A percentile compares a stretch with the other conserved stretches of the same genome.
These are phyloP conservation scores for Talaromyces atroroseus DNA, from an alignment of 2,329 filamentous ascomycete genomes.

Conservation along the genomic window DNA sequence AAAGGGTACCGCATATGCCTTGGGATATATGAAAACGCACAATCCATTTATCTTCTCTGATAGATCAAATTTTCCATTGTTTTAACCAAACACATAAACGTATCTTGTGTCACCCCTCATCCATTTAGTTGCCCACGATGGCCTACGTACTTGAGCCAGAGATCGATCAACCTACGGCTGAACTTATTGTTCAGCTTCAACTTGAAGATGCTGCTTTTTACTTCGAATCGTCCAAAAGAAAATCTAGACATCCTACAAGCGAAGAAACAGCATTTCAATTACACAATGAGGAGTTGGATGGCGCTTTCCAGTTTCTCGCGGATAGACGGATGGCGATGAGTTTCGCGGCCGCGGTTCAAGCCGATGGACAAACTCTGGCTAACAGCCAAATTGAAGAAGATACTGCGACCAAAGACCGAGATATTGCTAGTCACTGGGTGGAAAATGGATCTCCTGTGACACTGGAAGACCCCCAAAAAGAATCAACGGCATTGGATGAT, in stretches of 20 bases:
- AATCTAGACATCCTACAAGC: conserved; percentile 15
- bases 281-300: conserved; percentile 16
- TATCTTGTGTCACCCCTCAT: background rate
- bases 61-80: background rate
- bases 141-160: background rate
- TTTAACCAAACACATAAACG: background rate
- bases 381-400: conserved; percentile 14
- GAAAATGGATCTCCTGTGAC: background rate
- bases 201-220: conserved; percentile 16
- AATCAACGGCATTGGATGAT: background rate
- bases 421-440: background rate
- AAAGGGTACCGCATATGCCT: too few relatives aligned
- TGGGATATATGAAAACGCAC: background rate
- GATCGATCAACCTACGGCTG: conserved; percentile 15
- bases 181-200: conserved; percentile 18
- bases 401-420: background rate
- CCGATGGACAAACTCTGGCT: conserved; percentile 16
- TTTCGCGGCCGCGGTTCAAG: conserved; percentile 19
- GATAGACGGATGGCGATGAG: conserved; percentile 22
- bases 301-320: conserved; percentile 9
- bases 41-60: background rate
- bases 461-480: background rate
- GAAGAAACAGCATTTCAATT: conserved; percentile 16
- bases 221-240: conserved; percentile 15
- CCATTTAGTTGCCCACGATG: background rate